These are phyloP conservation scores for Parmelia sp. DNA, from an alignment of 495 filamentous ascomycete genomes.

Conservation along the genomic window DNA sequence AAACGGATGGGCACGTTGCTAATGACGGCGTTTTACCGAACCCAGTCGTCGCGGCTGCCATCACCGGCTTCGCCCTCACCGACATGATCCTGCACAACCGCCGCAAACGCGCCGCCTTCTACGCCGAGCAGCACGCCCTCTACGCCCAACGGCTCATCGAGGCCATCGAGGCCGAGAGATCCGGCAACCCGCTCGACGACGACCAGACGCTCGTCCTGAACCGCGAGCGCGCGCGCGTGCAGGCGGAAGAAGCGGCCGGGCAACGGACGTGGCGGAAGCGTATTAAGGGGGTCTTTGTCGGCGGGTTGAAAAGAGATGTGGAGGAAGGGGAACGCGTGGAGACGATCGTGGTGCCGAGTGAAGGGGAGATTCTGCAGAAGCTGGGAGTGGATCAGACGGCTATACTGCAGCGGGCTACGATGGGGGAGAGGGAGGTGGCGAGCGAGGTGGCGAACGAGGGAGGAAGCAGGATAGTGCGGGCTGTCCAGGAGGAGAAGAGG, in stretches of 20 bases:
- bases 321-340: slow-evolving; percentile 23
- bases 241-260: slow-evolving; percentile 41
- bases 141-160: slow-evolving; percentile 55
- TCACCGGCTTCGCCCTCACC: slow-evolving; percentile 71
- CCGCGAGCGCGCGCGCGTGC: slow-evolving; percentile 50
- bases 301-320: slow-evolving; percentile 47
- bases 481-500: slow-evolving; percentile 12
- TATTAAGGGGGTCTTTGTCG: slow-evolving; percentile 34
- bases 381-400: slow-evolving; percentile 16
- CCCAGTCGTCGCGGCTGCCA: slow-evolving; percentile 61
- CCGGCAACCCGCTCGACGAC: slow-evolving; percentile 25
- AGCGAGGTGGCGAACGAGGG: not conserved
- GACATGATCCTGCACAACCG: slow-evolving; percentile 90
- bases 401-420: slow-evolving; percentile 5
- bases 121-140: slow-evolving; percentile 54
- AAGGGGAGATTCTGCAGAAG: slow-evolving; percentile 19
- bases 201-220: slow-evolving; percentile 44
- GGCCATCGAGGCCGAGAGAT: slow-evolving; percentile 56
- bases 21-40: not conserved
- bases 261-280: slow-evolving; percentile 34
- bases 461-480: slow-evolving; percentile 7
- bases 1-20: too few relatives aligned
- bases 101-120: slow-evolving; percentile 58
- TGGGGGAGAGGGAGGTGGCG: not conserved
- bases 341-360: slow-evolving; percentile 32